Evolutionary conservation across 768 basidiomycete species (phyloP), one percentile per base, ranked within the genome.

Genomic region (Pisolithus orientalis): DNA sequence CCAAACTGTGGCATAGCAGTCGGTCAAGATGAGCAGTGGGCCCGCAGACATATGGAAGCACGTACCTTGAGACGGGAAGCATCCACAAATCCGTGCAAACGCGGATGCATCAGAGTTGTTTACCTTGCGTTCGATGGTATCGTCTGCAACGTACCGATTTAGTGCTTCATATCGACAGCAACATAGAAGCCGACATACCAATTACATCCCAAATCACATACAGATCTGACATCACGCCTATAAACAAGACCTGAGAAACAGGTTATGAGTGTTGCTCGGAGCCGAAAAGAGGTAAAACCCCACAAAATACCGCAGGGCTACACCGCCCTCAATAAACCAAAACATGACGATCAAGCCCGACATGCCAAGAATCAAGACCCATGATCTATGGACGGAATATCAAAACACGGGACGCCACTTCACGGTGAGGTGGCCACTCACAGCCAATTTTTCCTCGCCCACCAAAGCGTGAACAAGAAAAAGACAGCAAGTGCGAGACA

Each of bases 151-250:
- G 8, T 2, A 29, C 54, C 3, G 2, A 63, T 32, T 31, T 29
- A 10, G 13, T 10, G n/a, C 24, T n/a, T 39, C 21, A 38, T 42
- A 13, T 29, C 16, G 16, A 45, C 14, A 21, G 21, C 5, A 31
- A 47, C 7, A 17, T 44, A 14, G 11, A 16, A 6, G 21, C 34
- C n/a, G 10, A 67, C 77, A 53, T 50, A 83, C 90, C 87, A 32
- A 91, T 76, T 47, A 95, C 85, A 59, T 95, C 93, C 87, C 90
- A 94, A 1, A 91, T 75, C 47, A 82, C 85, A 59, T 93, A 93
- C 72, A 93, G 72, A 66, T 87, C 89, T 7, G 86, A 89, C 90
- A 93, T 93, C 55, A 82, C 80, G 16, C 90, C 90, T 32, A 93
- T 80, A 65, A 93, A 93, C 25, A 93, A 66, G 10, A 92, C 74